A percentile compares a stretch with the other conserved stretches of the same genome.
Evolutionary conservation across 192 early-diverging fungal species (phyloP).

Genomic region (Paraglomus occultum): DNA sequence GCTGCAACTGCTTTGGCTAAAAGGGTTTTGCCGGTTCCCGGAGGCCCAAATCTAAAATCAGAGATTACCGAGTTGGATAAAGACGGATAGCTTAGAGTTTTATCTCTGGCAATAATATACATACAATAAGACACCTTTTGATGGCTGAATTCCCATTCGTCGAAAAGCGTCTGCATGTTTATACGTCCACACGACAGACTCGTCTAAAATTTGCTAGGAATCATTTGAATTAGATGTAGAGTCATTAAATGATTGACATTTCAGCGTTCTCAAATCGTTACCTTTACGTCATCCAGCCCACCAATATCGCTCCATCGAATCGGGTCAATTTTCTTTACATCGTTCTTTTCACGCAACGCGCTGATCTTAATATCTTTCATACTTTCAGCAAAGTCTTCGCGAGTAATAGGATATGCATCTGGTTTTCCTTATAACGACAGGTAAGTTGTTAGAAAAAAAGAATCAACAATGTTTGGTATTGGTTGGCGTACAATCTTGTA

Average conservation of each 20-base stretch:
- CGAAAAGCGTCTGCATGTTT: conserved; percentile 61
- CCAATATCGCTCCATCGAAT: conserved; percentile 81
- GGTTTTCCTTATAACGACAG: conserved; percentile 22
- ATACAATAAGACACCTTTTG: conserved; percentile 80
- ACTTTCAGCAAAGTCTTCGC: conserved; percentile 46
- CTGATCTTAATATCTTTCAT: conserved; percentile 35
- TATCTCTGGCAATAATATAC: conserved; percentile 1
- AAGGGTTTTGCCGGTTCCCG: conserved; percentile 92
- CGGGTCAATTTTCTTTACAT: conserved; percentile 43
- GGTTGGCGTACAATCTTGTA: not conserved
- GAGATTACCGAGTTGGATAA: not conserved
- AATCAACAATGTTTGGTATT: conserved; percentile 32
- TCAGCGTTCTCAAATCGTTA: conserved; percentile 26
- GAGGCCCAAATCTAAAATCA: conserved; percentile 64
- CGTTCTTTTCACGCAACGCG: conserved; percentile 35
- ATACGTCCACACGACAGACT: conserved; percentile 78
- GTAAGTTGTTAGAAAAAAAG: conserved; percentile 28
- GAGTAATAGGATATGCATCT: conserved; percentile 14
- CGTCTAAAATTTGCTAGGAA: conserved; percentile 59
- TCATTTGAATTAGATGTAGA: not conserved
- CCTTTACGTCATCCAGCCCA: conserved; percentile 71
- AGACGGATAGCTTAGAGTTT: not conserved
- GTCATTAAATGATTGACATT: not conserved
- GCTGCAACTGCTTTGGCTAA: conserved; percentile 81
- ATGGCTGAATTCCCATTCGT: conserved; percentile 66